phyloP scores from a whole-genome alignment of 2,329 filamentous ascomycete genomes.

The Ambrosiella cleistominuta region DNA sequence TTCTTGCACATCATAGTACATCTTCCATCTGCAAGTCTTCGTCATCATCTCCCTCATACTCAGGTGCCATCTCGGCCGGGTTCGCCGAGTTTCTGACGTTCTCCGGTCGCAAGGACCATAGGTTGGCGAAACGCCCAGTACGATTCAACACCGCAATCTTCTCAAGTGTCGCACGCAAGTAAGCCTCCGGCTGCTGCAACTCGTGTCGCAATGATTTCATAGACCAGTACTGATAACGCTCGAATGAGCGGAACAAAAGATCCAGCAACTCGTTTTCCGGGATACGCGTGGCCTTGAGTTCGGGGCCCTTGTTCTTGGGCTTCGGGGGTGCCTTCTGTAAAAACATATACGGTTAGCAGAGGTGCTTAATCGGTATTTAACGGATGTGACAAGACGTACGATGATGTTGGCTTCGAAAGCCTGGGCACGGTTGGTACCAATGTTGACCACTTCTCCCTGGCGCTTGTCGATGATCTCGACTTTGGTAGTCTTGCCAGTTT shows the following conservation, averaged over 20 bases:
- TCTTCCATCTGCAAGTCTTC: slow-evolving; percentile 61
- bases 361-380: not conserved
- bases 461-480: slow-evolving; percentile 23
- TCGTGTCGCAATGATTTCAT: slow-evolving; percentile 66
- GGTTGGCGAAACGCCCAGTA: slow-evolving; percentile 67
- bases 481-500: slow-evolving; percentile 37
- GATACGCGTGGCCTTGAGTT: slow-evolving; percentile 80
- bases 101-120: slow-evolving; percentile 64
- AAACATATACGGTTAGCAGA: slow-evolving; percentile 14
- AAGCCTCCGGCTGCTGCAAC: slow-evolving; percentile 80
- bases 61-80: slow-evolving; percentile 26
- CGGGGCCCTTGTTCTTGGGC: slow-evolving; percentile 42
- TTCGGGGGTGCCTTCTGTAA: slow-evolving; percentile 34
- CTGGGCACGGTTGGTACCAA: slow-evolving; percentile 17
- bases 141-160: slow-evolving; percentile 70
- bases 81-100: slow-evolving; percentile 29
- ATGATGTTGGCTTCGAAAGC: slow-evolving; percentile 33
- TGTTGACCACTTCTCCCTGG: slow-evolving; percentile 11
- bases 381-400: slow-evolving; percentile 26
- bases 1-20: slow-evolving; percentile 24
- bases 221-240: slow-evolving; percentile 80
- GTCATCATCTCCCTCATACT: slow-evolving; percentile 44
- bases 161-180: slow-evolving; percentile 68
- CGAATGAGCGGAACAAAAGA: slow-evolving; percentile 67
- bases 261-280: slow-evolving; percentile 77